phyloP scores from a whole-genome alignment of 192 early-diverging fungal species.

The Coemansia sp. region DNA sequence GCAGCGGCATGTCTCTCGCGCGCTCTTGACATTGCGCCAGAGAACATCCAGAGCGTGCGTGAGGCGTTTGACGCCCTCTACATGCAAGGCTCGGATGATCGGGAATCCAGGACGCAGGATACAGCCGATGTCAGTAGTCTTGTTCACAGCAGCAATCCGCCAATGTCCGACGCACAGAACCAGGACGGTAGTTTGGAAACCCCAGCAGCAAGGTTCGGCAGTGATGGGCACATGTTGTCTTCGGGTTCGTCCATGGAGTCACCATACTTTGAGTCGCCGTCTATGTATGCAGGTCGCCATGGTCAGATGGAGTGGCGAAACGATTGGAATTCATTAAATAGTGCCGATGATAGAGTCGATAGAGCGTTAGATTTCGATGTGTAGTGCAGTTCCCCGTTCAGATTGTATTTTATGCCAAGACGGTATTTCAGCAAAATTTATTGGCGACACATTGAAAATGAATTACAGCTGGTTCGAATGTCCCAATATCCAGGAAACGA shows the following conservation, averaged over 20 bases:
- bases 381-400: slow-evolving; percentile 1
- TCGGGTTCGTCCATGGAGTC: slow-evolving; percentile 28
- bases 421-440: background rate
- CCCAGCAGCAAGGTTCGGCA: slow-evolving; percentile 13
- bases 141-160: background rate
- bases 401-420: background rate
- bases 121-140: slow-evolving; percentile 3
- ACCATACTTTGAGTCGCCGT: slow-evolving; percentile 50
- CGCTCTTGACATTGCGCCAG: slow-evolving; percentile 48
- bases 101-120: slow-evolving; percentile 9
- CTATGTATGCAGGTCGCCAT: slow-evolving; percentile 30
- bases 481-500: slow-evolving; percentile 32
- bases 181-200: slow-evolving; percentile 7
- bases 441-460: background rate
- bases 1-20: slow-evolving; percentile 48
- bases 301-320: slow-evolving; percentile 35
- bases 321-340: slow-evolving; percentile 49
- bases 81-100: slow-evolving; percentile 26
- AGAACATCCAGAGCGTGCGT: slow-evolving; percentile 47
- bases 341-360: slow-evolving; percentile 51
- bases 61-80: slow-evolving; percentile 57
- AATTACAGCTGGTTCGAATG: slow-evolving; percentile 1
- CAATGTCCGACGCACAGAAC: slow-evolving; percentile 5
- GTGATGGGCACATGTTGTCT: slow-evolving; percentile 13
- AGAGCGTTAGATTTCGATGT: slow-evolving; percentile 48